phyloP scores from a whole-genome alignment of 352 stramenopile genomes.

The Phytophthora crassamura region DNA sequence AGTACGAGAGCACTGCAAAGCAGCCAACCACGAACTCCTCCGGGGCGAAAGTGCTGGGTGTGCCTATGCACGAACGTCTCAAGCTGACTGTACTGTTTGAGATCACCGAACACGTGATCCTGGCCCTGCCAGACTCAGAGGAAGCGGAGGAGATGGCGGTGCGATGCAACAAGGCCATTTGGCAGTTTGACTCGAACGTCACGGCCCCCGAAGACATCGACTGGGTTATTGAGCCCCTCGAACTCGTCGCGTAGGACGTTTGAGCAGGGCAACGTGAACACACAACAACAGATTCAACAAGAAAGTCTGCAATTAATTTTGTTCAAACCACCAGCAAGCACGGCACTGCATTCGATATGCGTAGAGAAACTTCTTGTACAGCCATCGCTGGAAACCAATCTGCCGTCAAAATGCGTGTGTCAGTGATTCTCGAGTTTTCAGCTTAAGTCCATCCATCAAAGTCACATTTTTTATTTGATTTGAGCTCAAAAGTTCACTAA shows the following conservation, averaged over 20 bases:
- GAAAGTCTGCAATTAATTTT: no score
- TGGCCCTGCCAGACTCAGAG: slow-evolving; percentile 18
- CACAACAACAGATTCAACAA: no score
- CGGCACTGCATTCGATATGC: no score
- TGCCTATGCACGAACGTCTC: slow-evolving; percentile 31
- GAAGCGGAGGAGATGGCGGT: slow-evolving; percentile 10
- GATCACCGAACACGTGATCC: slow-evolving; percentile 33
- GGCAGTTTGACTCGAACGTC: slow-evolving; percentile 40
- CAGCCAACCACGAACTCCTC: slow-evolving; percentile 22
- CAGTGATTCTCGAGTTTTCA: no score
- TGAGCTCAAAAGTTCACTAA: no score
- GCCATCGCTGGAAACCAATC: not conserved
- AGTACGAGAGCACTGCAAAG: slow-evolving; percentile 23
- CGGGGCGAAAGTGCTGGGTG: slow-evolving; percentile 22
- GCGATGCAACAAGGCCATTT: slow-evolving; percentile 33
- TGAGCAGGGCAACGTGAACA: not conserved
- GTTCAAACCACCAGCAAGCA: no score
- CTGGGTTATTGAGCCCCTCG: slow-evolving; percentile 37
- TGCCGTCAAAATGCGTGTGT: not conserved
- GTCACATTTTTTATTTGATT: no score
- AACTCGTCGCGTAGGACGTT: slow-evolving; percentile 27
- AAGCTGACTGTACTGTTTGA: slow-evolving; percentile 38
- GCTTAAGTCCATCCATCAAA: no score
- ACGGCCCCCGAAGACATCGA: slow-evolving; percentile 35
- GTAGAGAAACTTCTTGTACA: not conserved